A percentile compares a stretch with the other conserved stretches of the same genome.
These are phyloP conservation scores for Alternaria solani DNA, from an alignment of 2,329 filamentous ascomycete species.

Conservation along the genomic window DNA sequence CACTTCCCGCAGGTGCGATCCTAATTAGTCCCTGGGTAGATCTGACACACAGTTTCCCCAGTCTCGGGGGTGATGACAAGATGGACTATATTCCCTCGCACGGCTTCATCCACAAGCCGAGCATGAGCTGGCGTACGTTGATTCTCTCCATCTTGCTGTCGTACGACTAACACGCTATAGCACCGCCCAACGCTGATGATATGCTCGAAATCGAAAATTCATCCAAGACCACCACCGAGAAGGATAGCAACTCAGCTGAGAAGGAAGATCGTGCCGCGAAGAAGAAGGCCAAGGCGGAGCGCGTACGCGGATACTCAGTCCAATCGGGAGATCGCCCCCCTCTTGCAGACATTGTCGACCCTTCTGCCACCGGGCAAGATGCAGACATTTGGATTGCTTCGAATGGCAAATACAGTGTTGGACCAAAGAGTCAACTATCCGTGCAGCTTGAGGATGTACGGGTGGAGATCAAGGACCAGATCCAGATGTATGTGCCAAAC, in stretches of 20 bases:
- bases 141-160: neutral
- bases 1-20: conserved; percentile 87
- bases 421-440: conserved; percentile 58
- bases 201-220: conserved; percentile 58
- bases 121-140: conserved; percentile 75
- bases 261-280: conserved; percentile 45
- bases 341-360: conserved; percentile 12
- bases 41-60: conserved; percentile 93
- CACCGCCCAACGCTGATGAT: conserved; percentile 84
- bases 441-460: conserved; percentile 71
- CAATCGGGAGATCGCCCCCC: conserved; percentile 31
- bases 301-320: conserved; percentile 48
- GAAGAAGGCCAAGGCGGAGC: conserved; percentile 44
- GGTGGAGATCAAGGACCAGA: conserved; percentile 85
- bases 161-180: conserved; percentile 23
- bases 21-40: conserved; percentile 97
- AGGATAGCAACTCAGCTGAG: conserved; percentile 16
- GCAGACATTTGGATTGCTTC: conserved; percentile 35
- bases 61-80: conserved; percentile 74
- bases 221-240: conserved; percentile 3
- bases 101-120: conserved; percentile 92
- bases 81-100: conserved; percentile 87
- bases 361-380: conserved; percentile 9
- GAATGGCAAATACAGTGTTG: conserved; percentile 50
- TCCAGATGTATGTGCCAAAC: conserved; percentile 88